Evolutionary conservation across 106 monocot species (phyloP), one percentile per base, ranked within the genome.

Genomic region (Allium sativum): DNA sequence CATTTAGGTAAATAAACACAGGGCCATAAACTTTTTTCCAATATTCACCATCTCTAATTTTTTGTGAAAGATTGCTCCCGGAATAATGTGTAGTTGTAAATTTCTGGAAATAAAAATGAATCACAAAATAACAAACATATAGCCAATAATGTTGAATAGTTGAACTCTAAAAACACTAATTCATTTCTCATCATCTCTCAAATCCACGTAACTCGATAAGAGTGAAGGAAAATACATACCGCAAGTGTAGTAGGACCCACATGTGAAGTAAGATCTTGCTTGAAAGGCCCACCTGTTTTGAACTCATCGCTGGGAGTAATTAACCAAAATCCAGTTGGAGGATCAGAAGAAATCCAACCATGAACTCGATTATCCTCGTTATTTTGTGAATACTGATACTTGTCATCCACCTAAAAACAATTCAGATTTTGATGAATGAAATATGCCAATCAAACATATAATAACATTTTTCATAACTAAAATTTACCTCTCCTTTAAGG

Each of bases 301-400:
- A 95, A 95, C 65, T 95, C 90, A 50, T 90, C 72, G 53, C 95
- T 95, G 0, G 95, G 90, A 18, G 95, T 90, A 48, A 95, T 90
- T 45, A 76, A 68, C 87, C 92, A 92, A 61, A 92, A 87, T 7
- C 92, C 92, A 18, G 74, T 73, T 1, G 82, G 69, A 18, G 73
- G 78, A 21, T 93, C 68, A 9, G 20, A 61, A 47, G 71, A 73
- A 40, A 93, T 84, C 92, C 92, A 93, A 40, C 92, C 87, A 68
- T 93, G 92, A 14, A 93, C 88, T 16, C 53, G 69, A 67, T 74
- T 95, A 55, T 90, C 81, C 70, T 84, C 76, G 61, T 95, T 69
- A 3, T 95, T 79, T 48, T 72, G 72, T 0, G 95, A 95, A 47
- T 95, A 95, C 59, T 95, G 95, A 40, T 90, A 95, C 63, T 95